Conservation (phyloP, 441 rosid genomes). For the Erodium chrysanthum region DNA sequence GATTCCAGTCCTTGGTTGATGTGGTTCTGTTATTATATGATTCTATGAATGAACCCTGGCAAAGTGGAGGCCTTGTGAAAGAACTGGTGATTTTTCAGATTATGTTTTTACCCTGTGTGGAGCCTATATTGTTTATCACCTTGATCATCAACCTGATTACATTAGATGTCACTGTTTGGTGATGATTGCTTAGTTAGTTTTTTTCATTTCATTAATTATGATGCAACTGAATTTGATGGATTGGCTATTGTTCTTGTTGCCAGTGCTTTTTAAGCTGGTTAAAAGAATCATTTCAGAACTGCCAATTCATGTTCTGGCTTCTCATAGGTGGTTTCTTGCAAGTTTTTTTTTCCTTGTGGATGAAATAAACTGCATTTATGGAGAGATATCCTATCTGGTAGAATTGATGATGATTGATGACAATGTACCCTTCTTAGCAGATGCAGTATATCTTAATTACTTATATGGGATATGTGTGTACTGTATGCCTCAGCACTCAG, state of each 20-base stretch:
- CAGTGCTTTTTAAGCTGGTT: background rate
- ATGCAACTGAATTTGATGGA: background rate
- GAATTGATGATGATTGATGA: background rate
- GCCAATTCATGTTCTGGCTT: background rate
- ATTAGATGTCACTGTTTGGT: background rate
- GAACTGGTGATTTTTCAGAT: no score
- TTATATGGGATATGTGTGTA: background rate
- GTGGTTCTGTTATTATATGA: background rate
- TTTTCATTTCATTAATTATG: background rate
- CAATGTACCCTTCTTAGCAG: background rate
- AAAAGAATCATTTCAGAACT: background rate
- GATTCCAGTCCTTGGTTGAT: background rate
- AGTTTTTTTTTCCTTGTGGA: background rate
- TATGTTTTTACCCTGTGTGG: no score
- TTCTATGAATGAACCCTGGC: background rate
- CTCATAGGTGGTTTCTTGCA: background rate
- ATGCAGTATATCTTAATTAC: background rate
- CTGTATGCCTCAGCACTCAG: background rate
- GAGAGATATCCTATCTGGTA: background rate
- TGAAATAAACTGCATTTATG: background rate
- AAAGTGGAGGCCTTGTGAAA: background rate
- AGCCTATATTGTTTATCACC: background rate
- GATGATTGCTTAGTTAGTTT: background rate
- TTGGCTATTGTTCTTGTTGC: background rate
- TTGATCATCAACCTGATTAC: background rate